phyloP scores from a whole-genome alignment of 805 yeast genomes.

The Yamadazyma kitorensis region DNA sequence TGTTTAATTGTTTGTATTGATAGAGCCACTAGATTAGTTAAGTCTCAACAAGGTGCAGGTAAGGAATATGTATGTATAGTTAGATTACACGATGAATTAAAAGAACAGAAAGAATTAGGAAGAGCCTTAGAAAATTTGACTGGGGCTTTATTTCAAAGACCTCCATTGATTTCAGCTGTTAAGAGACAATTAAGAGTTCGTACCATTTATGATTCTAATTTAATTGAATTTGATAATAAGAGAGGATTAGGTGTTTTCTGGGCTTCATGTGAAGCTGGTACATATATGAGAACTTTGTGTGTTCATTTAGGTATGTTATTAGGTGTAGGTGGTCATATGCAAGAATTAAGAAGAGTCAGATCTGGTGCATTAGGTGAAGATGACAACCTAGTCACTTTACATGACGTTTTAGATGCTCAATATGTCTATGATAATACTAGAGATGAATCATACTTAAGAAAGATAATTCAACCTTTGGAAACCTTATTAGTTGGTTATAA shows the following conservation, averaged over 20 bases:
- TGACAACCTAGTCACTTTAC: constrained; percentile 91
- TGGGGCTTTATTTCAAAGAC: constrained; percentile 99
- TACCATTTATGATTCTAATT: constrained; percentile 93
- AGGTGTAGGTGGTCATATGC: constrained; percentile 99
- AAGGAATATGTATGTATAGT: constrained; percentile 98
- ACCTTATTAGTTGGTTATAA: constrained; percentile 91
- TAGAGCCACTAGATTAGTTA: constrained; percentile 96
- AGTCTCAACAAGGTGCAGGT: constrained; percentile 99
- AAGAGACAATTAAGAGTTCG: constrained; percentile 98
- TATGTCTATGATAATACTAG: constrained; percentile 96
- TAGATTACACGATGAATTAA: constrained; percentile 88
- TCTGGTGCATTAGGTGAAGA: constrained; percentile 92
- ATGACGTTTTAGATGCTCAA: constrained; percentile 97
- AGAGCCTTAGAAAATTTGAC: constrained; percentile 90
- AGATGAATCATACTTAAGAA: constrained; percentile 93
- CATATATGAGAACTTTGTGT: constrained; percentile 98
- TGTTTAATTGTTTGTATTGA: constrained; percentile 98
- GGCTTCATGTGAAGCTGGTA: constrained; percentile 99
- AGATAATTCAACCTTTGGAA: constrained; percentile 92
- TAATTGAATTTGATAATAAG: constrained; percentile 95
- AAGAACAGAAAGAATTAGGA: constrained; percentile 85
- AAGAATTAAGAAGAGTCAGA: constrained; percentile 98
- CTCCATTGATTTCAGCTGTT: constrained; percentile 97
- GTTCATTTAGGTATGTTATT: constrained; percentile 97
- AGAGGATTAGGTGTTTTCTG: constrained; percentile 97